Conservation (phyloP, 1,139 yeast genomes). For the Wickerhamomyces sp. region DNA sequence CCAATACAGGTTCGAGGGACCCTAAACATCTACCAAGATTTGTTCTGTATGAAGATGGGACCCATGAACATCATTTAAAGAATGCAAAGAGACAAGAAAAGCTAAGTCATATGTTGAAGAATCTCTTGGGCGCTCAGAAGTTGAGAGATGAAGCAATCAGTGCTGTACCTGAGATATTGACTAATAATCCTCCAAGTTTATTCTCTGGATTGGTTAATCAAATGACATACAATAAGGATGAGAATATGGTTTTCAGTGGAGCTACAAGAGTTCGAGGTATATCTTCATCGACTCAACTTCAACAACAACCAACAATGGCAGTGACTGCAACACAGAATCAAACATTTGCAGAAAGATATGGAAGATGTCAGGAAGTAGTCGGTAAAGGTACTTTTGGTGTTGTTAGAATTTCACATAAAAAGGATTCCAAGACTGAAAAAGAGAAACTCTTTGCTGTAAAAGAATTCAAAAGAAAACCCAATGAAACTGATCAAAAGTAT, state of each 20-base stretch:
- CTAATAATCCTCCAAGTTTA: slow-evolving; percentile 66
- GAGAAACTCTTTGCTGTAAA: slow-evolving; percentile 74
- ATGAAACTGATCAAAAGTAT: slow-evolving; percentile 55
- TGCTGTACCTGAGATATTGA: slow-evolving; percentile 70
- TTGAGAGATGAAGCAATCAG: slow-evolving; percentile 76
- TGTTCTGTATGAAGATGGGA: slow-evolving; percentile 54
- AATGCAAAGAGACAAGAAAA: slow-evolving; percentile 86
- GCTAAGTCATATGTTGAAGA: slow-evolving; percentile 80
- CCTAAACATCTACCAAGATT: slow-evolving; percentile 32
- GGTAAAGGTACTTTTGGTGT: slow-evolving; percentile 88
- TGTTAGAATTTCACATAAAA: slow-evolving; percentile 66
- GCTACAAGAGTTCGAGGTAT: slow-evolving; percentile 23
- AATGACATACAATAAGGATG: slow-evolving; percentile 38
- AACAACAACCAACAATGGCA: not conserved
- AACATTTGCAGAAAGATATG: slow-evolving; percentile 63
- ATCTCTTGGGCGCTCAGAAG: slow-evolving; percentile 75
- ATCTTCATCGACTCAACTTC: not conserved
- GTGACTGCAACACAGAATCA: slow-evolving; percentile 9
- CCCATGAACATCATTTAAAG: slow-evolving; percentile 74
- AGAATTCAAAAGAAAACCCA: slow-evolving; percentile 57
- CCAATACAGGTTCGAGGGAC: slow-evolving; percentile 7
- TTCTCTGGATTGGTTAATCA: slow-evolving; percentile 79
- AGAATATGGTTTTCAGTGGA: slow-evolving; percentile 34
- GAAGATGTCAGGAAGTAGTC: slow-evolving; percentile 71
- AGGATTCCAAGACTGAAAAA: slow-evolving; percentile 25